Percentiles rank a stretch among this genome's conserved stretches.
These are phyloP conservation scores for Waltergamsia citrina DNA, from an alignment of 2,329 filamentous ascomycete genomes.

Conservation along the genomic window DNA sequence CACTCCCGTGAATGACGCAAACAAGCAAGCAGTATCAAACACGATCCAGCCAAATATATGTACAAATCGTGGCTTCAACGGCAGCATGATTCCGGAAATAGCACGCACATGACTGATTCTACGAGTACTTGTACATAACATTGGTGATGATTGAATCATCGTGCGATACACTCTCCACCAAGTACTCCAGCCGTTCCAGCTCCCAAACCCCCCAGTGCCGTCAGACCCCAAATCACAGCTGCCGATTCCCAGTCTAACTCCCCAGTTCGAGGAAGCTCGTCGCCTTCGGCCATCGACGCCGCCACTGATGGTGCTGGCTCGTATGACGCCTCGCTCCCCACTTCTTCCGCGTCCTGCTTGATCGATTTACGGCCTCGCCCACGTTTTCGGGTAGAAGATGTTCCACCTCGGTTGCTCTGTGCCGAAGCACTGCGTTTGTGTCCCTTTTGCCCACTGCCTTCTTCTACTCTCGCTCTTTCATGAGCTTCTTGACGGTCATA, in stretches of 20 bases:
- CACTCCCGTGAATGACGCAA: too few relatives aligned
- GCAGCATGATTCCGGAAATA: too few relatives aligned
- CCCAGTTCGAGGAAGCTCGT: slow-evolving; percentile 22
- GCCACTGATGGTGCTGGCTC: slow-evolving; percentile 22
- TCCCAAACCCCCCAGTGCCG: slow-evolving; percentile 32
- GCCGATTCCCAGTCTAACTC: slow-evolving; percentile 37
- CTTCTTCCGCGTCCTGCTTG: slow-evolving; percentile 12
- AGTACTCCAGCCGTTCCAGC: slow-evolving; percentile 33
- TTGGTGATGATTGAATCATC: too few relatives aligned
- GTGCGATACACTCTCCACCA: slow-evolving; percentile 29
- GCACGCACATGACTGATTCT: too few relatives aligned
- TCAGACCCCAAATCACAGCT: slow-evolving; percentile 35
- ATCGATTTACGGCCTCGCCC: slow-evolving; percentile 15
- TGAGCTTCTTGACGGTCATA: neutral
- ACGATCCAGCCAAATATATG: too few relatives aligned
- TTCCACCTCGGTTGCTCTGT: too few relatives aligned
- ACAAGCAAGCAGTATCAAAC: too few relatives aligned
- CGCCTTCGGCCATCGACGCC: slow-evolving; percentile 24
- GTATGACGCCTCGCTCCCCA: slow-evolving; percentile 23
- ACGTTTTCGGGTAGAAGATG: slow-evolving; percentile 10
- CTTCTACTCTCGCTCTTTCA: neutral
- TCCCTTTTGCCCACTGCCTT: neutral
- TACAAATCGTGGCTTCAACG: too few relatives aligned
- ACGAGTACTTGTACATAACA: too few relatives aligned
- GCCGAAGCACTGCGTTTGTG: too few relatives aligned